Evolutionary conservation across 805 yeast genomes (phyloP), one percentile per base, ranked within the genome.

Genomic region (Candida caryicola): DNA sequence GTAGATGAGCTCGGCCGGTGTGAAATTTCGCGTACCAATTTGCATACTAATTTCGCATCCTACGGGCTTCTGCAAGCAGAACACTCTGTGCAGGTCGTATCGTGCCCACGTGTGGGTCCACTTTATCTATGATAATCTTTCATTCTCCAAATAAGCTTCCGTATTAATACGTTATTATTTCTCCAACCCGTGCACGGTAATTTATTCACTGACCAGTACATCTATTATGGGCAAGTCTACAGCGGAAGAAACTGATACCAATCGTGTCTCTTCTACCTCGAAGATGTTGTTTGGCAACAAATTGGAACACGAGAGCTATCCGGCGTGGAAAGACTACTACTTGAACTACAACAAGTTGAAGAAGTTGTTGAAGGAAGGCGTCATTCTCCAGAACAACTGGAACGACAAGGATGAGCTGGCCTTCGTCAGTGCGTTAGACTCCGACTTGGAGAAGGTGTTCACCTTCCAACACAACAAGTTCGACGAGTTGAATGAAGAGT

Each of bases 211-310:
- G 13, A 10, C 21, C 35, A 21, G 9, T 21, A 10, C 10, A 27
- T 14, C n/a, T 13, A n/a, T n/a, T 9, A 15, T 17, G 36, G 29
- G 26, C 19, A 34, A 15, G 38, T 21, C 25, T 7, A 21, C 10
- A 7, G 9, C 25, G 10, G 9, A 21, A 21, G 25, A 21, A 7
- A 21, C 10, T 21, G 25, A 21, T 21, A 21, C 7, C 7, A 10
- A 21, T 21, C 25, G 25, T 7, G 25, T 10, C 10, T 21, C 25
- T 21, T 21, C 25, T n/a, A n/a, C n/a, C 10, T 21, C 25, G 25
- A 21, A 21, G 33, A 89, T 93, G 98, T 65, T 91, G 38, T 91
- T 91, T 56, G 95, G 95, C 37, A 86, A 77, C 35, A 87, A 85
- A 56, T 71, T 91, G 39, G 82, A 82, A 37, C 80, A 78, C 47